Conservation (phyloP, 1,284 basidiomycete species). For the Xanthoconium separans region DNA sequence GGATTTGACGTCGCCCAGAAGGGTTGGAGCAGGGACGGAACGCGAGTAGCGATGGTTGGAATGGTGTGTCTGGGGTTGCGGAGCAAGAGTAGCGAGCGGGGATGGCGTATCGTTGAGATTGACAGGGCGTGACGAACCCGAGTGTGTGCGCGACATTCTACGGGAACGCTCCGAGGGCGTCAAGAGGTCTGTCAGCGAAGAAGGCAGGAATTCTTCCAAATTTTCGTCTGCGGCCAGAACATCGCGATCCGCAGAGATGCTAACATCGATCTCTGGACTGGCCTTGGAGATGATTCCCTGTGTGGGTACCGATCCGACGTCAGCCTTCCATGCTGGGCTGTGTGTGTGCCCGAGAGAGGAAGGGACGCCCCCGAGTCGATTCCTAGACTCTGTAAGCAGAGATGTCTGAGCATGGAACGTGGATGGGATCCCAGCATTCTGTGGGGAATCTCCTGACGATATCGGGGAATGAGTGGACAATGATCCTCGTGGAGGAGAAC, state of each 20-base stretch:
- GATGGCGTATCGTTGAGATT: conserved; percentile 25
- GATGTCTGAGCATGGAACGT: conserved; percentile 36
- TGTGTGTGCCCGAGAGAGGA: conserved; percentile 47
- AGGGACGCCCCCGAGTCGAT: conserved; percentile 38
- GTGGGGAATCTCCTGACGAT: conserved; percentile 69
- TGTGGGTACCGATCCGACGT: conserved; percentile 24
- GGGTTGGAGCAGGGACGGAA: conserved; percentile 71
- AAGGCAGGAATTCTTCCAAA: conserved; percentile 84
- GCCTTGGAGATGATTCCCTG: conserved; percentile 3
- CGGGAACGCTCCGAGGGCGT: conserved; percentile 82
- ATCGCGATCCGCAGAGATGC: conserved; percentile 31
- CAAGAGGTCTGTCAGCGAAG: conserved; percentile 82
- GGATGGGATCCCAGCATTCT: conserved; percentile 47
- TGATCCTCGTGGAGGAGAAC: conserved; percentile 61
- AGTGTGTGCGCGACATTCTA: conserved; percentile 71
- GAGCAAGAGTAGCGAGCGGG: conserved; percentile 12
- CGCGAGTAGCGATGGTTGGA: conserved; percentile 70
- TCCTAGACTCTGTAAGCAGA: conserved; percentile 37
- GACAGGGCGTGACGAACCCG: conserved; percentile 38
- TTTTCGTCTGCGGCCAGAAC: conserved; percentile 70
- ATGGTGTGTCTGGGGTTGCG: conserved; percentile 33
- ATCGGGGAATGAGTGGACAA: conserved; percentile 52
- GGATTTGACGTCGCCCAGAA: conserved; percentile 70
- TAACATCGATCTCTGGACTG: conserved; percentile 17
- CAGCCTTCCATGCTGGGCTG: conserved; percentile 29